Evolutionary conservation across 1,284 basidiomycete species (phyloP).

Genomic region (Peniophora sp.): DNA sequence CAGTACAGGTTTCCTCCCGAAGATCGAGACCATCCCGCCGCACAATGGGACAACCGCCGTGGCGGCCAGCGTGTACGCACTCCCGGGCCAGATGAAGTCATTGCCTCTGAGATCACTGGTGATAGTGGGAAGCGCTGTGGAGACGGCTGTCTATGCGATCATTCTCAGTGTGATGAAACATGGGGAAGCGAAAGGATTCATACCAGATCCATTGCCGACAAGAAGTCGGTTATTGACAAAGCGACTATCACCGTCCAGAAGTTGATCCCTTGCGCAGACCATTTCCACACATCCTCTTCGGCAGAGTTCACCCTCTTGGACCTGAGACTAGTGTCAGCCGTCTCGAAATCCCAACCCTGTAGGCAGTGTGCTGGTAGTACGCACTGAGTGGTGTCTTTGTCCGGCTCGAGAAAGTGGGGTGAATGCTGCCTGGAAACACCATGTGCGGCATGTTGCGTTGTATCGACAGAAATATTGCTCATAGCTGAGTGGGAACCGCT

Average conservation of each 20-base stretch:
- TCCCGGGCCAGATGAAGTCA: conserved; percentile 25
- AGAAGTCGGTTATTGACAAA: conserved; percentile 6
- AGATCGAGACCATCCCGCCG: conserved; percentile 19
- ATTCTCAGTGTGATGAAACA: neutral
- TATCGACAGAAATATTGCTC: no score
- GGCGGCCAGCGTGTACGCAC: conserved; percentile 21
- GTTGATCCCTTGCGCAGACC: neutral
- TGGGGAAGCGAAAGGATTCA: neutral
- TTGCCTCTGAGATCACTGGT: conserved; percentile 20
- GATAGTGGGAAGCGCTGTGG: conserved; percentile 27
- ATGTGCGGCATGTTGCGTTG: no score
- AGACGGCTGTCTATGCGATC: conserved; percentile 20
- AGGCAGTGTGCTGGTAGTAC: no score
- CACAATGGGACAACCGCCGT: conserved; percentile 21
- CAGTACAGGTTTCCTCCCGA: conserved; percentile 26
- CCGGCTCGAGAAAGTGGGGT: no score
- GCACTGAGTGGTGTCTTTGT: no score
- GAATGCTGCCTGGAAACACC: no score
- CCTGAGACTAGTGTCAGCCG: no score
- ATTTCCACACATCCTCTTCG: no score
- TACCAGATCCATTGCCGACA: conserved; percentile 13
- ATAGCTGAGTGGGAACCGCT: no score
- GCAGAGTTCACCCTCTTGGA: no score
- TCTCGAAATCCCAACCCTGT: no score
- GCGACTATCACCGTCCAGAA: conserved; percentile 13